Conservation (phyloP, 2,329 filamentous ascomycete genomes). For the Hypocreales sp. region DNA sequence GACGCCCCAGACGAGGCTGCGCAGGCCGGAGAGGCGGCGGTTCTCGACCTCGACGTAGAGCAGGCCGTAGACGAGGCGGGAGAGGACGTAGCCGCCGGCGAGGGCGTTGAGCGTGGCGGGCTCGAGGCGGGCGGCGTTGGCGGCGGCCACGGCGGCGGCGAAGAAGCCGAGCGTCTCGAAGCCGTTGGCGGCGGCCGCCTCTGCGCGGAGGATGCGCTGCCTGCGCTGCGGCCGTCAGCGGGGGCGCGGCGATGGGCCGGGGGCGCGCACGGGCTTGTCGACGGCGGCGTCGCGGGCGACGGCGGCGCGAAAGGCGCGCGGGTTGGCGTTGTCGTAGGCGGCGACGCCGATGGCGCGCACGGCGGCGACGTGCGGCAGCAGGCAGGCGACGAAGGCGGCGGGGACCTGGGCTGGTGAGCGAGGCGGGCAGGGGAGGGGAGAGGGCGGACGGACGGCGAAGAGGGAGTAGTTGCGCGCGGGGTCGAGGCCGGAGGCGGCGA, state of each 20-base stretch:
- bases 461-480: too few relatives aligned
- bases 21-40: constrained; percentile 17
- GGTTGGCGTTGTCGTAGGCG: constrained; percentile 24
- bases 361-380: too few relatives aligned
- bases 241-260: constrained; percentile 18
- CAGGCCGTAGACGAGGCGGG: constrained; percentile 23
- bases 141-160: constrained; percentile 27
- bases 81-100: constrained; percentile 21
- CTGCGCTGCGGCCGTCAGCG: too few relatives aligned
- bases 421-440: too few relatives aligned
- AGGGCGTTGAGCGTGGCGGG: constrained; percentile 21
- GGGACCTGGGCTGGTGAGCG: too few relatives aligned
- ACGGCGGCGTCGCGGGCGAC: too few relatives aligned
- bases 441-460: too few relatives aligned
- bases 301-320: constrained; percentile 14
- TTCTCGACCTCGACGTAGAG: constrained; percentile 28
- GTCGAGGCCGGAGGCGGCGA: too few relatives aligned
- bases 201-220: constrained; percentile 35
- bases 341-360: too few relatives aligned
- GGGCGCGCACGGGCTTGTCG: constrained; percentile 15
- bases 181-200: constrained; percentile 30
- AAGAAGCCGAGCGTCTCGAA: constrained; percentile 28
- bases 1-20: constrained; percentile 22
- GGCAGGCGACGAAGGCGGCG: too few relatives aligned
- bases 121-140: constrained; percentile 25